These are phyloP conservation scores for Lactuca saligna DNA, from an alignment of 129 eudicot species.

Conservation along the genomic window DNA sequence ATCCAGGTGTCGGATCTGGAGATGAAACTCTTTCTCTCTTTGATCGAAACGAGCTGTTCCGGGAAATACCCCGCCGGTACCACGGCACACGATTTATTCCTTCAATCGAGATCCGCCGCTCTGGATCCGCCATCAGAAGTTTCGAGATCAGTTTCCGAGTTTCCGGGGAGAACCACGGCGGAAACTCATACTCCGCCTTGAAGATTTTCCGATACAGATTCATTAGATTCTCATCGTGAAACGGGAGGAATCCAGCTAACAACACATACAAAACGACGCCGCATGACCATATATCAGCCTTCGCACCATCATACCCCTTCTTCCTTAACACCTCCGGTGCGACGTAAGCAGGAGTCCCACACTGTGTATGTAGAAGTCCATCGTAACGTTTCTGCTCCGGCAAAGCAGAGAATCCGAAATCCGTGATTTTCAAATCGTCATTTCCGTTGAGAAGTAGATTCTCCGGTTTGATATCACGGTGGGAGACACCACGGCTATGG, in stretches of 20 bases:
- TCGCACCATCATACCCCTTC: slow-evolving; percentile 40
- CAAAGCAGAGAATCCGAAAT: slow-evolving; percentile 49
- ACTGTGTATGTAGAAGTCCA: slow-evolving; percentile 40
- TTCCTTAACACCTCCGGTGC: slow-evolving; percentile 37
- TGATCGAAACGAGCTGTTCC: slow-evolving; percentile 24
- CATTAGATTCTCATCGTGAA: slow-evolving; percentile 40
- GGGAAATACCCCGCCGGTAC: slow-evolving; percentile 26
- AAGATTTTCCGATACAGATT: slow-evolving; percentile 31
- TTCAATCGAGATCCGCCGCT: slow-evolving; percentile 40
- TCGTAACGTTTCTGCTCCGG: slow-evolving; percentile 38
- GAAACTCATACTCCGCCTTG: slow-evolving; percentile 40
- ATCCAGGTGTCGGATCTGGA: slow-evolving; percentile 23
- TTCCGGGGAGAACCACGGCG: slow-evolving; percentile 38
- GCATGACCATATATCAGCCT: slow-evolving; percentile 41
- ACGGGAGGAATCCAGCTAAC: slow-evolving; percentile 36
- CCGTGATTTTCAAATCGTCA: slow-evolving; percentile 43
- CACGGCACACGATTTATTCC: slow-evolving; percentile 38
- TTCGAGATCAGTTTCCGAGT: slow-evolving; percentile 40
- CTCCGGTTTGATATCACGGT: slow-evolving; percentile 52
- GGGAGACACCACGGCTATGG: slow-evolving; percentile 48
- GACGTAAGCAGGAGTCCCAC: slow-evolving; percentile 42
- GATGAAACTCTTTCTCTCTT: slow-evolving; percentile 3
- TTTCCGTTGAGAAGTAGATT: slow-evolving; percentile 37
- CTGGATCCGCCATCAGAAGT: slow-evolving; percentile 42
- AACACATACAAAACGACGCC: slow-evolving; percentile 43